Evolutionary conservation across 2,329 filamentous ascomycete species (phyloP).

Genomic region (Colletotrichum spinosum): DNA sequence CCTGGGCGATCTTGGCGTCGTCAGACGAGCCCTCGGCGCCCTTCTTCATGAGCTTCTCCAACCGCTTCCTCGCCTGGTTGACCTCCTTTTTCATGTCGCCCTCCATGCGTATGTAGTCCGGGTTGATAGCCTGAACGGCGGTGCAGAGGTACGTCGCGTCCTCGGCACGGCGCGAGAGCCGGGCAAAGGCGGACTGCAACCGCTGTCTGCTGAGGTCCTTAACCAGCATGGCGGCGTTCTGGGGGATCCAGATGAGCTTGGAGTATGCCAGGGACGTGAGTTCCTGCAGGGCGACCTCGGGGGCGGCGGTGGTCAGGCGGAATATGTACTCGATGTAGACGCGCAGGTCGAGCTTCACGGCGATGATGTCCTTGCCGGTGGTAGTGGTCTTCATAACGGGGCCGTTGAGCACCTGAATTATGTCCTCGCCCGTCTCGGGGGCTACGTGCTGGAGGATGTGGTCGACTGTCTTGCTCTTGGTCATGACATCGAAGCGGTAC

Average conservation of each 20-base stretch:
- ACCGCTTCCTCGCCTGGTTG: constrained; percentile 62
- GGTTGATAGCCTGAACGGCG: constrained; percentile 65
- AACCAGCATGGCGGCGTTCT: constrained; percentile 43
- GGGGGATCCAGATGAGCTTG: constrained; percentile 47
- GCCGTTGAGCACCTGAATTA: constrained; percentile 56
- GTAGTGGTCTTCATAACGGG: constrained; percentile 39
- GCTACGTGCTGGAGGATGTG: constrained; percentile 74
- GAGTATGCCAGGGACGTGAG: constrained; percentile 69
- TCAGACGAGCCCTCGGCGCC: constrained; percentile 46
- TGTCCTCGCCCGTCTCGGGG: constrained; percentile 63
- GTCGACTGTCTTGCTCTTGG: constrained; percentile 87
- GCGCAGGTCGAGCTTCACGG: constrained; percentile 53
- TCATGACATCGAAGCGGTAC: constrained; percentile 86
- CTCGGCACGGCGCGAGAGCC: constrained; percentile 64
- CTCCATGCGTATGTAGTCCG: constrained; percentile 65
- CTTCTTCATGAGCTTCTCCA: constrained; percentile 64
- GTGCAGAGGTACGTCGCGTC: constrained; percentile 66
- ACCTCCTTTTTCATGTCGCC: constrained; percentile 65
- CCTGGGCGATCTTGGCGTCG: constrained; percentile 62
- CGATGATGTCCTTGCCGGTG: constrained; percentile 50
- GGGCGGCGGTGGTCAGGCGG: constrained; percentile 58
- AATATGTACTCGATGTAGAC: constrained; percentile 67
- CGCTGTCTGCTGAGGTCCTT: constrained; percentile 66
- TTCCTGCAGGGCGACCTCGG: constrained; percentile 58
- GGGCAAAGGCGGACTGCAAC: constrained; percentile 69